Conservation (phyloP, 768 basidiomycete genomes). For the Amanita phalloides region DNA sequence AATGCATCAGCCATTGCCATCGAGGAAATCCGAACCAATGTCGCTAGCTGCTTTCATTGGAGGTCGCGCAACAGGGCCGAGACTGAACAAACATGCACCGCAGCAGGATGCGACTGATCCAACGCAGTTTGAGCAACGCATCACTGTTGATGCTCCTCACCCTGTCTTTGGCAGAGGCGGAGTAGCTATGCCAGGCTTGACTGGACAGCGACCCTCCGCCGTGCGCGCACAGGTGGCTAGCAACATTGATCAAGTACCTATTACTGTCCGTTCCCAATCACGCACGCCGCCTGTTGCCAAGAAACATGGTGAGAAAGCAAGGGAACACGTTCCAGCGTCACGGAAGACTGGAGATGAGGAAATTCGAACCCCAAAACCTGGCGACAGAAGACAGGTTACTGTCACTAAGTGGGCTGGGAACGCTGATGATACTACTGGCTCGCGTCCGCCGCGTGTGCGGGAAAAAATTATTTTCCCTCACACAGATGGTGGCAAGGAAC, state of each 20-base stretch:
- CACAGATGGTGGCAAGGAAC: neutral
- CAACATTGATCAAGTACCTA: neutral
- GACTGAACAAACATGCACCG: conserved; percentile 61
- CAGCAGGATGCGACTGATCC: conserved; percentile 60
- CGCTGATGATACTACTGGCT: neutral
- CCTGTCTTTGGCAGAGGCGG: conserved; percentile 70
- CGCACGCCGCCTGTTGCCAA: conserved; percentile 25
- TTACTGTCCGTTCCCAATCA: neutral
- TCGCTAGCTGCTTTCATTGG: conserved; percentile 81
- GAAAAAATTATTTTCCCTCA: neutral
- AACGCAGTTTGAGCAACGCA: conserved; percentile 55
- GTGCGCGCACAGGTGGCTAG: neutral
- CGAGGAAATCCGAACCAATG: conserved; percentile 34
- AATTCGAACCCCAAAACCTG: conserved; percentile 10
- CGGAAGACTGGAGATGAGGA: conserved; percentile 21
- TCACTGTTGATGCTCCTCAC: conserved; percentile 43
- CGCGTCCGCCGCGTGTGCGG: neutral
- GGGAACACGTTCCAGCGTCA: conserved; percentile 25
- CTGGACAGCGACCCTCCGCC: conserved; percentile 12
- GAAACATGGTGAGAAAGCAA: conserved; percentile 25
- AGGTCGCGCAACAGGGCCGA: conserved; percentile 63
- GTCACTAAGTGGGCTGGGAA: conserved; percentile 9
- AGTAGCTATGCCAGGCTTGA: conserved; percentile 69
- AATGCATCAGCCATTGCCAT: conserved; percentile 8
- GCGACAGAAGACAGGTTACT: conserved; percentile 43